These are phyloP conservation scores for Diaporthe sp. DNA, from an alignment of 2,329 filamentous ascomycete species.

Conservation along the genomic window DNA sequence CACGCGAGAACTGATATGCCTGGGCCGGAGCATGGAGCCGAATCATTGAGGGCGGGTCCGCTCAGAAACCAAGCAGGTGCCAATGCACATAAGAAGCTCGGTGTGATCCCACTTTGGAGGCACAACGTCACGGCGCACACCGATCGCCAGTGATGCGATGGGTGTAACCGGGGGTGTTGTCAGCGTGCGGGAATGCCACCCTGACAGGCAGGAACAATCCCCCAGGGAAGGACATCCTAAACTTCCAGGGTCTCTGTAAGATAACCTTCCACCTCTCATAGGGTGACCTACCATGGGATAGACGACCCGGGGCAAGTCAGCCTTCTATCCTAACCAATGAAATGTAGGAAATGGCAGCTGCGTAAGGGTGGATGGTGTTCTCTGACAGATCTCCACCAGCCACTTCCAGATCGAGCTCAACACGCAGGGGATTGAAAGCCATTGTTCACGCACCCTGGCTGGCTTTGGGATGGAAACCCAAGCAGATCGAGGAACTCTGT, in stretches of 20 bases:
- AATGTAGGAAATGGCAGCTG: neutral
- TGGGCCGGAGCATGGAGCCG: neutral
- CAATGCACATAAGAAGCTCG: slow-evolving; percentile 14
- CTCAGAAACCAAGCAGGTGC: slow-evolving; percentile 5
- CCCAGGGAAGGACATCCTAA: neutral
- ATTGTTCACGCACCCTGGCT: neutral
- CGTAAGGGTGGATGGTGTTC: neutral
- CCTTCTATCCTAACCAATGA: neutral
- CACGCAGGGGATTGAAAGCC: neutral
- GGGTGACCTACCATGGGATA: neutral
- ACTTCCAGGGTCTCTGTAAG: neutral
- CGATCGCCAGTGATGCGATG: neutral
- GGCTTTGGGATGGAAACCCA: neutral
- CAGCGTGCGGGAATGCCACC: neutral
- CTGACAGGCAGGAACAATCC: neutral
- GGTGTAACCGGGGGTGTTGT: neutral
- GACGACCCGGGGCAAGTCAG: neutral
- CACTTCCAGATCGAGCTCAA: neutral
- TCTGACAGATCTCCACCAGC: slow-evolving; percentile 14
- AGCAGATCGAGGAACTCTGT: neutral
- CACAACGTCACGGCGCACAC: slow-evolving; percentile 8
- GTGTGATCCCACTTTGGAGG: slow-evolving; percentile 10
- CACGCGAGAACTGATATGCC: slow-evolving; percentile 30
- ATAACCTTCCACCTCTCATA: neutral
- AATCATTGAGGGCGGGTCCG: neutral